Evolutionary conservation across 805 yeast genomes (phyloP), one percentile per base, ranked within the genome.

Genomic region (Barnettozyma pratensis): DNA sequence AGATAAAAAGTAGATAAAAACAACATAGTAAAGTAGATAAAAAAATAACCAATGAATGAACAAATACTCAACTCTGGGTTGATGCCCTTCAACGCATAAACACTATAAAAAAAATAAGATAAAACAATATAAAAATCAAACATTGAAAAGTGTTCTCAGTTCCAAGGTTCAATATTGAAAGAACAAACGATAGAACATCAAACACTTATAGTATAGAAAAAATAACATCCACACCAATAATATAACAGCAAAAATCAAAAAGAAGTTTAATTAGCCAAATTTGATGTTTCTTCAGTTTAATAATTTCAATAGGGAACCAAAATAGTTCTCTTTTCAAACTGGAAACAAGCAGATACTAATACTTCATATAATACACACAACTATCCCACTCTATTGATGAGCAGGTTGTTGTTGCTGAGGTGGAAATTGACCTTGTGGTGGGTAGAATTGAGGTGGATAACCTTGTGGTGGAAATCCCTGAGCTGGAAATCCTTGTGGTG

Each of bases 381-480:
- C 10, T 7, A 11, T n/a, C 6, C 12, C n/a, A 40, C 14, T 42
- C 45, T 42, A 52, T 42, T 52, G 55, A 27, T 52, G 52, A 37
- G 55, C 43, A 41, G 50, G 51, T 39, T 40, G 49, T 32, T 39
- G 47, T 39, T 47, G 53, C 30, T 39, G 47, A 11, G 49, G 39
- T 34, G 39, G 41, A 29, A 41, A 37, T 26, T 44, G 50, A 7
- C 42, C 43, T 40, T 45, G 58, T 37, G 47, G 49, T 44, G 57
- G 59, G 32, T 37, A 46, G 3, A 49, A 53, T 46, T 50, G 60
- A 35, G 53, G 54, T 28, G 52, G 54, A 27, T 37, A 41, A 3
- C 54, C 56, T 44, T 54, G 59, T 38, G 48, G 54, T 28, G 54
- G 56, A 32, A 36, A 50, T 3, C 56, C 59, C 27, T 54, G 54